A percentile compares a stretch with the other conserved stretches of the same genome.
phyloP scores from a whole-genome alignment of 495 filamentous ascomycete species.

The Arthonia radiata region DNA sequence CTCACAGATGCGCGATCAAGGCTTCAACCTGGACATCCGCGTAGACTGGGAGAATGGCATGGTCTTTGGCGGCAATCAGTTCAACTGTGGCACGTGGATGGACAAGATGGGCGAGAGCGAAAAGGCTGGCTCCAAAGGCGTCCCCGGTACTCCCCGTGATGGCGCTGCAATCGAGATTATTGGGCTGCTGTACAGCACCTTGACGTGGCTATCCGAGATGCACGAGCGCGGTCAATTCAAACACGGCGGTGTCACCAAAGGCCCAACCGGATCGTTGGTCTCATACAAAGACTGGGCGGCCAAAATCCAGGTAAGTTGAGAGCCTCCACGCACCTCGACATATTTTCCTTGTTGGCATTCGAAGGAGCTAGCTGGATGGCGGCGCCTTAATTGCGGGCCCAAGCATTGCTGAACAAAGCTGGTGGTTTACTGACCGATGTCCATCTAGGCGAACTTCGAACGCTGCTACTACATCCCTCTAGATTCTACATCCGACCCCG shows the following conservation, averaged over 20 bases:
- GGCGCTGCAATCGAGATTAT: slow-evolving; percentile 90
- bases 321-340: too few species aligned
- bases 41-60: slow-evolving; percentile 87
- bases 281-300: slow-evolving; percentile 59
- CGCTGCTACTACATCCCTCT: slow-evolving; percentile 66
- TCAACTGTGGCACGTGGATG: slow-evolving; percentile 98
- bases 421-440: too few species aligned
- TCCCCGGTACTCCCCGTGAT: slow-evolving; percentile 90
- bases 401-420: too few species aligned
- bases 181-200: slow-evolving; percentile 68
- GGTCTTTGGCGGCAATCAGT: slow-evolving; percentile 79
- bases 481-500: slow-evolving; percentile 35
- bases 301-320: too few species aligned
- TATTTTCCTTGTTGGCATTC: too few species aligned
- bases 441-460: slow-evolving; percentile 70
- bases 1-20: slow-evolving; percentile 75
- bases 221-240: slow-evolving; percentile 39
- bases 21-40: slow-evolving; percentile 72
- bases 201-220: slow-evolving; percentile 53
- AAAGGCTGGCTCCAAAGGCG: slow-evolving; percentile 70
- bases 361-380: too few species aligned
- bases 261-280: slow-evolving; percentile 29
- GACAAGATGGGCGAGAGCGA: slow-evolving; percentile 99
- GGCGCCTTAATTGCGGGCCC: too few species aligned
- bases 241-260: slow-evolving; percentile 40